These are phyloP conservation scores for Rhizopus microsporus DNA, from an alignment of 371 early-diverging fungal species.

Conservation along the genomic window DNA sequence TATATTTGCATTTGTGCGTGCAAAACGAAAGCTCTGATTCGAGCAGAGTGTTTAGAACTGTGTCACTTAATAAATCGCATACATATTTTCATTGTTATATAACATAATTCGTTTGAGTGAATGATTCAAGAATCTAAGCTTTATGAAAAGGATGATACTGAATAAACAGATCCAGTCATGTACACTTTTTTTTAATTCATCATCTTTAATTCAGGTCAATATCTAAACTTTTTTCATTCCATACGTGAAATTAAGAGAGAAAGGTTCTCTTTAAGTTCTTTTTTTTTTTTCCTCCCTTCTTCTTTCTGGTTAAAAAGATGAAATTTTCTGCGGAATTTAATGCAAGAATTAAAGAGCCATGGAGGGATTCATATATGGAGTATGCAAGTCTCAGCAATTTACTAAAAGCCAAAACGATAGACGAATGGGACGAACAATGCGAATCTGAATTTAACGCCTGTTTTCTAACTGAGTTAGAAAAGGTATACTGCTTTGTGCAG, in stretches of 20 bases:
- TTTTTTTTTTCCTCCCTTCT: neutral
- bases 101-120: too few species aligned
- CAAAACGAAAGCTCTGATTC: conserved; percentile 14
- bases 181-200: too few species aligned
- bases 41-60: neutral
- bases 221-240: conserved; percentile 3
- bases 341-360: conserved; percentile 36
- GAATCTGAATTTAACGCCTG: conserved; percentile 72
- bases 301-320: conserved; percentile 23
- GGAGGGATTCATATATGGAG: conserved; percentile 43
- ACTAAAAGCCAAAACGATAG: conserved; percentile 25
- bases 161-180: too few species aligned
- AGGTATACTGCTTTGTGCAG: conserved; percentile 80
- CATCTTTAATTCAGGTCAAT: neutral
- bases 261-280: conserved; percentile 2
- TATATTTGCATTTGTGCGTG: conserved; percentile 21
- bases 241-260: neutral
- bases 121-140: too few species aligned
- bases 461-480: conserved; percentile 78
- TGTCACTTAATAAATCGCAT: too few species aligned
- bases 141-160: too few species aligned
- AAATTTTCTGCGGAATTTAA: conserved; percentile 49
- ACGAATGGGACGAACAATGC: conserved; percentile 56
- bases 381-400: conserved; percentile 39
- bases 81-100: too few species aligned